These are phyloP conservation scores for Zygotorulaspora mrakii DNA, from an alignment of 1,139 yeast genomes.

Conservation along the genomic window DNA sequence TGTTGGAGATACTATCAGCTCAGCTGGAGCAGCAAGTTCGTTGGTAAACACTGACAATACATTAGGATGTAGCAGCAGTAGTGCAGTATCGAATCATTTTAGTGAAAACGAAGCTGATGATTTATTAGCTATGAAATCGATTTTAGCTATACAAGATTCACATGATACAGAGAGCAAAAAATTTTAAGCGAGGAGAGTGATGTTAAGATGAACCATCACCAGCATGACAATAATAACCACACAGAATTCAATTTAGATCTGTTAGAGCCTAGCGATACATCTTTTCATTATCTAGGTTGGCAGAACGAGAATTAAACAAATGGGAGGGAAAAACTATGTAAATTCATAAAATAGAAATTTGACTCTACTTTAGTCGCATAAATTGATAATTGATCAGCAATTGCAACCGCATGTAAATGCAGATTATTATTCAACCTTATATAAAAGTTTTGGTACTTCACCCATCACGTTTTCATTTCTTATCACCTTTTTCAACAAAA, in stretches of 20 bases:
- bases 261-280: slow-evolving; percentile 19
- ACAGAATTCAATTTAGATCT: slow-evolving; percentile 23
- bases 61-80: slow-evolving; percentile 11
- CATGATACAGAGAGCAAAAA: slow-evolving; percentile 4
- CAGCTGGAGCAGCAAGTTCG: slow-evolving; percentile 4
- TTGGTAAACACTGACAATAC: slow-evolving; percentile 6
- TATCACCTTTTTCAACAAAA: neutral
- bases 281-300: slow-evolving; percentile 28
- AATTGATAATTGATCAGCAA: no score
- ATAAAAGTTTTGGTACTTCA: no score
- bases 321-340: slow-evolving; percentile 2
- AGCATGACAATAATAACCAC: slow-evolving; percentile 4
- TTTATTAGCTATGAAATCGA: slow-evolving; percentile 8
- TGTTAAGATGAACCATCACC: neutral
- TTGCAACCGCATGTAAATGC: no score
- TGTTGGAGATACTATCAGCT: slow-evolving; percentile 7
- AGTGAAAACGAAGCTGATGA: slow-evolving; percentile 10
- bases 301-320: slow-evolving; percentile 7
- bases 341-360: no score
- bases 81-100: slow-evolving; percentile 11
- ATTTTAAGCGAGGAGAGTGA: slow-evolving; percentile 3
- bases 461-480: no score
- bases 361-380: no score
- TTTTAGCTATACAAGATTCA: slow-evolving; percentile 9
- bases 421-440: no score